Evolutionary conservation across 768 basidiomycete species (phyloP), one percentile per base, ranked within the genome.

Genomic region (Polyporus arcularius): DNA sequence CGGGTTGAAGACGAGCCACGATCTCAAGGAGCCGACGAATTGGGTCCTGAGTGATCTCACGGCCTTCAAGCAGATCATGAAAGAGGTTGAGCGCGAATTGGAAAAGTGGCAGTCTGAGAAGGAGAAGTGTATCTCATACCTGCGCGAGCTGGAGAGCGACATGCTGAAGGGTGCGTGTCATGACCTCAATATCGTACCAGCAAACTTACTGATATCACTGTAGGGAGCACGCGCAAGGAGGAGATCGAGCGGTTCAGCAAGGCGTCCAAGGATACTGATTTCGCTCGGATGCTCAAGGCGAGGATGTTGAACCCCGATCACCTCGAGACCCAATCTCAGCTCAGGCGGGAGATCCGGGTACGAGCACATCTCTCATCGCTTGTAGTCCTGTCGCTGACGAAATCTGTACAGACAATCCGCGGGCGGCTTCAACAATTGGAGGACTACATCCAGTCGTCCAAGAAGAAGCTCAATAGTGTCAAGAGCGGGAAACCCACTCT

Each of bases 381-480:
- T 14, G 21, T 28, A 9, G 10, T 26, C 5, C 26, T 28, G 28
- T 12, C 14, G 14, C 14, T 48, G 21, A 48, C 46, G 3, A 4
- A 28, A 4, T 9, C 21, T 9, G 21, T 8, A 7, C 58, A 95
- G 91, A 73, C 76, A n/a, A 84, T 90, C 30, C 84, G 82, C 26
- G 86, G 88, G 62, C 83, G 90, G 31, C 77, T 95, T 15, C 85
- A 88, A 69, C 90, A 94, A 67, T 79, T 96, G 9, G 94, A 96
- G 66, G 84, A 85, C 11, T 81, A 87, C 64, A 77, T 97, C 4
- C 79, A 85, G 43, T 78, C 78, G 3, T 83, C 87, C 11, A 93
- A 92, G 75, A 87, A 87, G 73, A 84, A 82, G 69, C 74, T 94
- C 3, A 78, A 82, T 30, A 79, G 87, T 60, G 73, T 85, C 15